Conservation (phyloP, 495 filamentous ascomycete species). For the Acidomyces sp. region DNA sequence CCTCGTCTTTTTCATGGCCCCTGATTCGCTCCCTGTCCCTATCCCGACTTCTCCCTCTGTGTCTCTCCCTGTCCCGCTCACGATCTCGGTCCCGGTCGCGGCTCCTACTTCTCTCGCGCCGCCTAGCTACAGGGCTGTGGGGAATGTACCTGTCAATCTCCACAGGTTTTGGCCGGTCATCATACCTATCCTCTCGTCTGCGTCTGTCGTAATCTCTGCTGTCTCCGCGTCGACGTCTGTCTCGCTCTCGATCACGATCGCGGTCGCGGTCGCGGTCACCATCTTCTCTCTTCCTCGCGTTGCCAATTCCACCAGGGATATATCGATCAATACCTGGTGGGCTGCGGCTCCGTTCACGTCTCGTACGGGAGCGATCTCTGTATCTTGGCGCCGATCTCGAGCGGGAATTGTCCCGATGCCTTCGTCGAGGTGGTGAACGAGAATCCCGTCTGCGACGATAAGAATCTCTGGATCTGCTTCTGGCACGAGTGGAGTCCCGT, state of each 20-base stretch:
- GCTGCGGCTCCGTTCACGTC: conserved; percentile 16
- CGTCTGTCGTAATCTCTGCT: conserved; percentile 3
- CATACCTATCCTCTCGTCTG: conserved; percentile 1
- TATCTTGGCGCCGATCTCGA: conserved; percentile 14
- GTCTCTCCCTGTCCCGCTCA: conserved; percentile 3
- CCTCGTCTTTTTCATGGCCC: no score
- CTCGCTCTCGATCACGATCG: conserved; percentile 4
- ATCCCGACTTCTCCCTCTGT: conserved; percentile 9
- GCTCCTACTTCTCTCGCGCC: conserved; percentile 13
- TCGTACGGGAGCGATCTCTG: neutral
- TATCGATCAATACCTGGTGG: conserved; percentile 23
- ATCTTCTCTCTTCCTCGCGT: conserved; percentile 5
- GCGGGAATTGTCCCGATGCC: conserved; percentile 9
- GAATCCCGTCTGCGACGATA: conserved; percentile 12
- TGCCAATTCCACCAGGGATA: conserved; percentile 17
- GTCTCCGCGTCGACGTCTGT: neutral
- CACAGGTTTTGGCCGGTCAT: conserved; percentile 7
- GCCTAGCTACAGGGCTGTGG: conserved; percentile 10
- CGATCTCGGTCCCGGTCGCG: conserved; percentile 20
- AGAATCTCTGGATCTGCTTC: conserved; percentile 11
- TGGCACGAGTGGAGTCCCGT: neutral
- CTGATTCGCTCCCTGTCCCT: conserved; percentile 6
- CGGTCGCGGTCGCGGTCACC: conserved; percentile 16
- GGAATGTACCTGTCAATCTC: conserved; percentile 29
- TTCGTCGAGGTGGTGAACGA: conserved; percentile 13